Percentiles rank a stretch among this genome's conserved stretches.
These are phyloP conservation scores for Daldinia concentrica DNA, from an alignment of 495 filamentous ascomycete species.

Conservation along the genomic window DNA sequence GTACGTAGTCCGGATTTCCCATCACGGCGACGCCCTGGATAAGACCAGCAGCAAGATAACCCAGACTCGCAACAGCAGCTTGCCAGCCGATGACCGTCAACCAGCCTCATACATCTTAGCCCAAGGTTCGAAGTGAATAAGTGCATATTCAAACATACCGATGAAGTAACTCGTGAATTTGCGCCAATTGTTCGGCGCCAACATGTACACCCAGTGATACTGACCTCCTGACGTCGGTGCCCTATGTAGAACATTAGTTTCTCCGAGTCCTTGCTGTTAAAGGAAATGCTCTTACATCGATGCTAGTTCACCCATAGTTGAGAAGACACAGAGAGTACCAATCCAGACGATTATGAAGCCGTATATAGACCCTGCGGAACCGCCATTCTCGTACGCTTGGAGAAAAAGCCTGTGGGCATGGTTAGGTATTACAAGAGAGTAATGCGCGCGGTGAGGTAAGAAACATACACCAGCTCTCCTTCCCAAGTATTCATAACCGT, in stretches of 20 bases:
- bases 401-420: slow-evolving; percentile 6
- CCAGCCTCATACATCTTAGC: slow-evolving; percentile 53
- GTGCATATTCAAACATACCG: slow-evolving; percentile 32
- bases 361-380: slow-evolving; percentile 45
- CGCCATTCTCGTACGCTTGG: slow-evolving; percentile 38
- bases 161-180: slow-evolving; percentile 69
- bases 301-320: slow-evolving; percentile 46
- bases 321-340: slow-evolving; percentile 35
- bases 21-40: slow-evolving; percentile 59
- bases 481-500: slow-evolving; percentile 61
- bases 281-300: slow-evolving; percentile 35
- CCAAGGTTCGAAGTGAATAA: background rate
- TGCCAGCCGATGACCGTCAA: slow-evolving; percentile 69
- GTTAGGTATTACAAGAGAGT: background rate
- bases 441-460: background rate
- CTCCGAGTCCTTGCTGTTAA: background rate
- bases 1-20: slow-evolving; percentile 23
- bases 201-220: slow-evolving; percentile 66
- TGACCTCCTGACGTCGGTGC: slow-evolving; percentile 50
- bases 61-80: slow-evolving; percentile 61
- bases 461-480: slow-evolving; percentile 44
- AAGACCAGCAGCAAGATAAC: slow-evolving; percentile 64
- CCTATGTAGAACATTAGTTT: background rate
- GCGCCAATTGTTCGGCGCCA: slow-evolving; percentile 62
- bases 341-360: slow-evolving; percentile 44